A percentile compares a stretch with the other conserved stretches of the same genome.
phyloP scores from a whole-genome alignment of 768 basidiomycete species.

The Rhodotorula toruloides region DNA sequence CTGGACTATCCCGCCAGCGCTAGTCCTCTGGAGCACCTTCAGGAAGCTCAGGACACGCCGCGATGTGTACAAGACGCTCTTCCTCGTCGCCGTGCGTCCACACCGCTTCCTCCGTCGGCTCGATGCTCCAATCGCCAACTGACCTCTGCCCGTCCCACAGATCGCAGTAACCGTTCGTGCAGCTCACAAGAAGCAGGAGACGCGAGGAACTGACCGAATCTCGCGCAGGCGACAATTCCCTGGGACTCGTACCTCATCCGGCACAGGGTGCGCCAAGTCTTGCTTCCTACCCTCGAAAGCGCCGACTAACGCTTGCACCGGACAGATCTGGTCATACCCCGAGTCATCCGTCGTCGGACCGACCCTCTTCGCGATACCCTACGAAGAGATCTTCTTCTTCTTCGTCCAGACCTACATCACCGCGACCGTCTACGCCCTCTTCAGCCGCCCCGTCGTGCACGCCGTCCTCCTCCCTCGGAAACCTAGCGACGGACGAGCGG shows the following conservation, averaged over 20 bases:
- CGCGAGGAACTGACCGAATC: neutral
- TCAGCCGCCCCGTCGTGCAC: conserved; percentile 32
- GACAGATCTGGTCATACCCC: conserved; percentile 40
- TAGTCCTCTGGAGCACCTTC: conserved; percentile 27
- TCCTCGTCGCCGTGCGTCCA: conserved; percentile 25
- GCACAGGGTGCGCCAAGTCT: conserved; percentile 6
- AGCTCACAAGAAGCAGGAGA: too few species aligned
- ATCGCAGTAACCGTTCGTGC: conserved; percentile 21
- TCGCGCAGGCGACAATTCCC: conserved; percentile 31
- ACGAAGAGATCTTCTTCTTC: conserved; percentile 41
- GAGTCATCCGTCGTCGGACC: conserved; percentile 32
- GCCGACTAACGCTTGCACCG: too few species aligned
- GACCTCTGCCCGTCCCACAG: neutral
- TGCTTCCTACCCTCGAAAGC: neutral
- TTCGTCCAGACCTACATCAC: conserved; percentile 41
- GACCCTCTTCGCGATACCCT: conserved; percentile 35
- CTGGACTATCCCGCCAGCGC: conserved; percentile 32
- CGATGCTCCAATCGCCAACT: neutral
- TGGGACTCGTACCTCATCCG: conserved; percentile 41
- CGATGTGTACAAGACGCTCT: conserved; percentile 29
- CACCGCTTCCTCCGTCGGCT: too few species aligned
- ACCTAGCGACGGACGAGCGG: conserved; percentile 11
- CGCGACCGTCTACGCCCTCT: conserved; percentile 37
- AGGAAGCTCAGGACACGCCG: conserved; percentile 17
- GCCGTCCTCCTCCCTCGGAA: conserved; percentile 25